Conservation (phyloP, 345 rosid genomes). For the Jatropha curcas region DNA sequence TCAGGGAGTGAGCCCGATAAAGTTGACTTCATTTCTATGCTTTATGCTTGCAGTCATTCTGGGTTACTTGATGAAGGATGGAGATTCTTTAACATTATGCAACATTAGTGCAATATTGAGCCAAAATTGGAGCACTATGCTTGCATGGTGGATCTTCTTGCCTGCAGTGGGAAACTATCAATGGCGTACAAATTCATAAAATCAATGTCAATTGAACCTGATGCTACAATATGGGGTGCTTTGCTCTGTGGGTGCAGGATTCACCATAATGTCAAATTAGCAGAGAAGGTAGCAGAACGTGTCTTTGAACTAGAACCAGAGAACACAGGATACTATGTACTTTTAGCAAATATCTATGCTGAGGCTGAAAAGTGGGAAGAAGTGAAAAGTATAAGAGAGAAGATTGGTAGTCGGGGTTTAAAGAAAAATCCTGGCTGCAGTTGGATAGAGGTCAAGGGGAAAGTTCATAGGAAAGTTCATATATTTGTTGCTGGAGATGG, state of each 20-base stretch:
- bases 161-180: conserved; percentile 51
- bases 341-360: conserved; percentile 33
- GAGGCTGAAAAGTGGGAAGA: conserved; percentile 41
- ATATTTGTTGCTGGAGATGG: conserved; percentile 29
- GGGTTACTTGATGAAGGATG: conserved; percentile 72
- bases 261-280: conserved; percentile 33
- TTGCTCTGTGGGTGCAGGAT: conserved; percentile 33
- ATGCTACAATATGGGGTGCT: conserved; percentile 35
- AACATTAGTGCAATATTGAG: conserved; percentile 56
- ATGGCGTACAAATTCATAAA: conserved; percentile 57
- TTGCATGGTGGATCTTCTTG: conserved; percentile 71
- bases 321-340: conserved; percentile 35
- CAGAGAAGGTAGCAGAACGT: conserved; percentile 32
- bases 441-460: conserved; percentile 36
- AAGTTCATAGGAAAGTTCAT: conserved; percentile 25
- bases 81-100: conserved; percentile 68
- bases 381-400: conserved; percentile 24
- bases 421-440: conserved; percentile 36
- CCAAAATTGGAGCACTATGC: conserved; percentile 69
- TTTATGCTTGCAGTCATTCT: conserved; percentile 75
- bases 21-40: conserved; percentile 60
- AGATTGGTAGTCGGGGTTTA: conserved; percentile 22
- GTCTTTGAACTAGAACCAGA: conserved; percentile 37
- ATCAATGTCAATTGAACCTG: conserved; percentile 55
- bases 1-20: conserved; percentile 55